Evolutionary conservation across 2,329 filamentous ascomycete genomes (phyloP).

Genomic region (Elsinoe necatrix): DNA sequence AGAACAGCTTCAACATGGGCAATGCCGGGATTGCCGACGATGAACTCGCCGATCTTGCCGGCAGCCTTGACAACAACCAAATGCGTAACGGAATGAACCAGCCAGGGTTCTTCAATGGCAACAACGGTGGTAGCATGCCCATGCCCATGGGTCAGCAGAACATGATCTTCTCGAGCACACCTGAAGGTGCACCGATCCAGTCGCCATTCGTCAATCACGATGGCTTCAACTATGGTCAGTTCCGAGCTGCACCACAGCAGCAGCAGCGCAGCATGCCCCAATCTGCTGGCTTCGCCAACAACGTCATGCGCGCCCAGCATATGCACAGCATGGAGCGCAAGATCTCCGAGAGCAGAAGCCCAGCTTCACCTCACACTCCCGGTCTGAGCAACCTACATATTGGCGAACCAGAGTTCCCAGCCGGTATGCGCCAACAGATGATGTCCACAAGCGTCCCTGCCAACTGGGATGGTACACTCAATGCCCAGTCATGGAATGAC

Average conservation of each 20-base stretch:
- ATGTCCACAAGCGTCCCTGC: slow-evolving; percentile 74
- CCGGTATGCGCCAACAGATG: slow-evolving; percentile 30
- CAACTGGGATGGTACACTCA: slow-evolving; percentile 80
- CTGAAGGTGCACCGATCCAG: slow-evolving; percentile 83
- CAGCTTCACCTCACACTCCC: slow-evolving; percentile 80
- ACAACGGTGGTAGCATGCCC: slow-evolving; percentile 33
- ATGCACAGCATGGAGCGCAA: slow-evolving; percentile 46
- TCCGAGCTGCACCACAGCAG: slow-evolving; percentile 47
- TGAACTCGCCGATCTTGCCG: slow-evolving; percentile 66
- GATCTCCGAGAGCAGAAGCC: slow-evolving; percentile 63
- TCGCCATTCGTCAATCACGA: slow-evolving; percentile 71
- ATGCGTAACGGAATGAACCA: slow-evolving; percentile 22
- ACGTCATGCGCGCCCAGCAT: slow-evolving; percentile 29
- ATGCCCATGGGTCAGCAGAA: slow-evolving; percentile 59
- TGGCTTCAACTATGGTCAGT: slow-evolving; percentile 65
- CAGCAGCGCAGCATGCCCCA: slow-evolving; percentile 34
- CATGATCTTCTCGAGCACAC: slow-evolving; percentile 75
- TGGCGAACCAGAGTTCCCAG: slow-evolving; percentile 46
- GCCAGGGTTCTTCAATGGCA: slow-evolving; percentile 33
- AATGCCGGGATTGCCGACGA: slow-evolving; percentile 78
- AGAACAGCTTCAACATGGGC: slow-evolving; percentile 65
- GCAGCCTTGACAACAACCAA: slow-evolving; percentile 17
- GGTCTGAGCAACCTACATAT: slow-evolving; percentile 66
- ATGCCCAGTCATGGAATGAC: slow-evolving; percentile 64
- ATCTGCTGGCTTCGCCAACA: slow-evolving; percentile 18